Base-by-base conservation (phyloP, 352 stramenopile species). In the Phytophthora tentaculata region DNA sequence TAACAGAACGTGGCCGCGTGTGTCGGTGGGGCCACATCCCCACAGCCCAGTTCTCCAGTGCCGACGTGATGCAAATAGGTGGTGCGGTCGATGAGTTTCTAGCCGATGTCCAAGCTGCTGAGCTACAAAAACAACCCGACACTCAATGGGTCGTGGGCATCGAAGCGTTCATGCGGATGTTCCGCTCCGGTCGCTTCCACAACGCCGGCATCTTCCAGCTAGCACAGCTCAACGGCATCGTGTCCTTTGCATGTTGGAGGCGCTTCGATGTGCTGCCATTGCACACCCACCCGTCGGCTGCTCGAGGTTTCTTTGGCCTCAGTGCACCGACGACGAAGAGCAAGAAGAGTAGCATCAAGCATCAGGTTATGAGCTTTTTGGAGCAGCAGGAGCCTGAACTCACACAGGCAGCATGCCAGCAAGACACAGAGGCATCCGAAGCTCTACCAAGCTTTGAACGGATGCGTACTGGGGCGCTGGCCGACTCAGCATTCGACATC, bases 131-230 rank as follows among this genome's bases (percentile, higher is more conserved):
- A 12, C 20, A 59, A 13, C 16, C 29, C 13, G 61, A 32, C 12
- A 49, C 60, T 14, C 50, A 78, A 44, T 96, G 88, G 88, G 53
- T 73, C 52, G 85, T 96, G 39, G 88, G 88, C 53, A 90, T 96
- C 54, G 88, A 96, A 73, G 88, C 90, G 39, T 96, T 95, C 60
- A 85, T 96, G 79, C 81, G 86, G 52, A 91, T 90, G 80, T 96
- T 91, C 70, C 76, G 79, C 57, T 81, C 83, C 17, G 88, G 88
- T 0, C 64, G 72, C 32, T 91, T 91, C 71, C 83, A 96, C 76
- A 94, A 90, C 65, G 87, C 89, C 56, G 88, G 88, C 45, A 84
- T 96, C 28, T 93, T 96, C 71, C 88, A 96, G 62, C 70, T 96
- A 29, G 88, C 86, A 26, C 88, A 96, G 65, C 84, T 96, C 55